A percentile compares a stretch with the other conserved stretches of the same genome.
Evolutionary conservation across 768 basidiomycete species (phyloP).

Genomic region (Wakefieldia striispora): DNA sequence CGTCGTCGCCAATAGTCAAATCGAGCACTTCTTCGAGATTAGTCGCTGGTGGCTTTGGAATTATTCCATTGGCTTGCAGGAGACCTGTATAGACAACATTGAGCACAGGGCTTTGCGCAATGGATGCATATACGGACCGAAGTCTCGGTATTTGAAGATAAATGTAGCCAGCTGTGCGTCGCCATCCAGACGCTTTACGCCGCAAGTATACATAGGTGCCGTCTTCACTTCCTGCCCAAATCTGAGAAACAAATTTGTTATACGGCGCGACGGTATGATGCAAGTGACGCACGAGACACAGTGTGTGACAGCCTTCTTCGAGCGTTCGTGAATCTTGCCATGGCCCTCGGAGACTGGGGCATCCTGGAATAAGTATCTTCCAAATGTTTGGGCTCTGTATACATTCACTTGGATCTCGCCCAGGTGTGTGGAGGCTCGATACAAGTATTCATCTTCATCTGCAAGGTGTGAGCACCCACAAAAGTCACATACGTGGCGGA

Average conservation of each 20-base stretch:
- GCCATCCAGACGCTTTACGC: conserved; percentile 10
- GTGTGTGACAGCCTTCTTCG: conserved; percentile 31
- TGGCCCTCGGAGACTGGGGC: not conserved
- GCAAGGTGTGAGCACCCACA: conserved; percentile 6
- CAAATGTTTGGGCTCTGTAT: not conserved
- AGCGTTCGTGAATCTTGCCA: conserved; percentile 29
- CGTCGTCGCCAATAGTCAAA: conserved; percentile 9
- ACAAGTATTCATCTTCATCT: conserved; percentile 29
- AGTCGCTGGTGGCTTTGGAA: conserved; percentile 11
- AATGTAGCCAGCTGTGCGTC: conserved; percentile 23
- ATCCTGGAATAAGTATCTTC: fast-evolving
- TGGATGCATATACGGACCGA: conserved; percentile 14
- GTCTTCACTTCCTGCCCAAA: conserved; percentile 22
- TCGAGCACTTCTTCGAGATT: conserved; percentile 20
- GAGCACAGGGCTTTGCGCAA: not conserved
- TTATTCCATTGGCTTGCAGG: conserved; percentile 28
- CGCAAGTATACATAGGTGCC: not conserved
- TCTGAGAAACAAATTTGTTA: conserved; percentile 10
- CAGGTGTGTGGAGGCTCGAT: conserved; percentile 13
- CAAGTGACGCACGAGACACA: conserved; percentile 24
- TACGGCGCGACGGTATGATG: not conserved
- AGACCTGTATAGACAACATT: conserved; percentile 17
- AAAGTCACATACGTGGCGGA: not conserved
- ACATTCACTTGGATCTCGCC: conserved; percentile 22
- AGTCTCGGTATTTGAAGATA: conserved; percentile 31